Evolutionary conservation across 352 stramenopile species (phyloP).

Genomic region (Globisporangium cederbergense): DNA sequence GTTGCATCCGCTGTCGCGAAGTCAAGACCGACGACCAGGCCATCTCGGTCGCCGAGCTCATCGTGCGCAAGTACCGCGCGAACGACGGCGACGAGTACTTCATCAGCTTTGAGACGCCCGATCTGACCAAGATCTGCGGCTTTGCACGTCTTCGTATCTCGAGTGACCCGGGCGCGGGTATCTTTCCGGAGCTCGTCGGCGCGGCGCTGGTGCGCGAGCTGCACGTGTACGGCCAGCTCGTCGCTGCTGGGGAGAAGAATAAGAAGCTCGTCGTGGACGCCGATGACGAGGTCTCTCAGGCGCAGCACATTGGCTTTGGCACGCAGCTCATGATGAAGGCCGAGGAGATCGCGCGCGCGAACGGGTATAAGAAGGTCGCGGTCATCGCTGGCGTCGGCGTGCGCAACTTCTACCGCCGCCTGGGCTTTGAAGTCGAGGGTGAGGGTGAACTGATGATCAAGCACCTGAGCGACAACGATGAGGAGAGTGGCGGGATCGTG

Average conservation of each 20-base stretch:
- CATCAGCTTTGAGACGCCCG: slow-evolving; percentile 89
- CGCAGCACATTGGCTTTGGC: slow-evolving; percentile 88
- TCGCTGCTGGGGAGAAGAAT: slow-evolving; percentile 49
- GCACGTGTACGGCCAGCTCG: slow-evolving; percentile 89
- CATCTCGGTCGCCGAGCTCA: slow-evolving; percentile 62
- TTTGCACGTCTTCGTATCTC: slow-evolving; percentile 88
- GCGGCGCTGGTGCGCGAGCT: slow-evolving; percentile 87
- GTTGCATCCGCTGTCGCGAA: slow-evolving; percentile 91
- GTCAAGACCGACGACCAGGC: slow-evolving; percentile 85
- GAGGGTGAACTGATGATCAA: slow-evolving; percentile 89
- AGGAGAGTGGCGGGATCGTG: slow-evolving; percentile 5
- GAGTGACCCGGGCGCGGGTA: slow-evolving; percentile 47
- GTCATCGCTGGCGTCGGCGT: slow-evolving; percentile 91
- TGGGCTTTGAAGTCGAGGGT: slow-evolving; percentile 86
- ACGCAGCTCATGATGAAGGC: slow-evolving; percentile 84
- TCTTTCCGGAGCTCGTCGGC: slow-evolving; percentile 76
- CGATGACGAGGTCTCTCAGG: slow-evolving; percentile 40
- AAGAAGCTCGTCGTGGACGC: slow-evolving; percentile 15
- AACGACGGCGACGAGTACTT: slow-evolving; percentile 91
- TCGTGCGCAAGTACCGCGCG: slow-evolving; percentile 81
- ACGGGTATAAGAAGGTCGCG: slow-evolving; percentile 79
- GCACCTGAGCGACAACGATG: slow-evolving; percentile 32
- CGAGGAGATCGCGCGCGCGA: slow-evolving; percentile 64
- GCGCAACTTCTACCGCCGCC: slow-evolving; percentile 88
- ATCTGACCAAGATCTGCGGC: slow-evolving; percentile 88